Evolutionary conservation across 164 flowering plant genomes (phyloP).

Genomic region (Aristolochia contorta): DNA sequence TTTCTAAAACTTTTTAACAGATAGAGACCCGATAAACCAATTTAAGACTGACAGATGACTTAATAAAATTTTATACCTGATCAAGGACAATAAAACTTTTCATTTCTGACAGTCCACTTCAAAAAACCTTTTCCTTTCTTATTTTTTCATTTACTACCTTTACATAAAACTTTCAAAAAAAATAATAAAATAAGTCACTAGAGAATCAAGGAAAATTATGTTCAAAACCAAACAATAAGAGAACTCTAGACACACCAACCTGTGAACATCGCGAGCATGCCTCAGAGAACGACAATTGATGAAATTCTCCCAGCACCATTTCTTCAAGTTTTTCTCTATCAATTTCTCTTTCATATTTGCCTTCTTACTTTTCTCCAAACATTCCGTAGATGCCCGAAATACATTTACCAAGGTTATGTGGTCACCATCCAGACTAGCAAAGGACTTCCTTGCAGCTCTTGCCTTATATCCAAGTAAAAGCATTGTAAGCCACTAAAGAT

Average conservation of each 20-base stretch:
- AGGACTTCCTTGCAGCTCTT: slow-evolving; percentile 50
- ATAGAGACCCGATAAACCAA: no score
- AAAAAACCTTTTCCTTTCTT: no score
- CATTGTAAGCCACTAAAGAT: neutral
- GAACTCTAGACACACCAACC: slow-evolving; percentile 26
- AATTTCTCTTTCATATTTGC: slow-evolving; percentile 32
- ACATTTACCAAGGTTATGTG: slow-evolving; percentile 78
- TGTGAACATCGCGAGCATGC: slow-evolving; percentile 87
- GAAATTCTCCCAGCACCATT: slow-evolving; percentile 92
- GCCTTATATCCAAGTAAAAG: slow-evolving; percentile 31
- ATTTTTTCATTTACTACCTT: no score
- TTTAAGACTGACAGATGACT: no score
- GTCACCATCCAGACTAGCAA: slow-evolving; percentile 77
- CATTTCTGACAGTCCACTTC: no score
- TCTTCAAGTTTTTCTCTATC: slow-evolving; percentile 48
- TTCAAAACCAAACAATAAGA: neutral
- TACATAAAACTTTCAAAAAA: no score
- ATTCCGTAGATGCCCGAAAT: slow-evolving; percentile 57
- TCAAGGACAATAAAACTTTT: no score
- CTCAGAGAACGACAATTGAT: slow-evolving; percentile 68
- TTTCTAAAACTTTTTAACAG: no score
- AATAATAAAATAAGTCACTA: neutral
- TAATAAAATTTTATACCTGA: no score
- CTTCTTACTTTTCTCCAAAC: slow-evolving; percentile 45
- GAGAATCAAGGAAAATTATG: neutral